A percentile compares a stretch with the other conserved stretches of the same genome.
Evolutionary conservation across 371 early-diverging fungal species (phyloP).

Genomic region (Lichtheimia ornata): DNA sequence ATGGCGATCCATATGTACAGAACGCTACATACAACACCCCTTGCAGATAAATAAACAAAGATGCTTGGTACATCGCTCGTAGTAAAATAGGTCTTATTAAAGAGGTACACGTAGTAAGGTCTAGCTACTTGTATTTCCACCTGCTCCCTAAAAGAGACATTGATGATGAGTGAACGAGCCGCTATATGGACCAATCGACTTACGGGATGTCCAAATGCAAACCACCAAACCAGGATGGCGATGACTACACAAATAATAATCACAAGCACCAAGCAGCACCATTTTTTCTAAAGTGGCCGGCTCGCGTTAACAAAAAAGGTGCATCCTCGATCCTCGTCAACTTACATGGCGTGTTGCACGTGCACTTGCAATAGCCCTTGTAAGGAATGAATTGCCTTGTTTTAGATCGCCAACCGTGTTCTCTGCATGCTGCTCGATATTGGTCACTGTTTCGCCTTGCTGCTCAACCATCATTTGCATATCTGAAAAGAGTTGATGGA

Average conservation of each 20-base stretch:
- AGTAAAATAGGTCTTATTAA: too few species aligned
- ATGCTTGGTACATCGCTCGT: too few species aligned
- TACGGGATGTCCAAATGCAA: constrained; percentile 30
- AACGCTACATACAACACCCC: too few species aligned
- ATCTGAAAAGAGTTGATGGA: constrained; percentile 47
- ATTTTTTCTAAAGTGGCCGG: constrained; percentile 44
- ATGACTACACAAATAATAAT: constrained; percentile 44
- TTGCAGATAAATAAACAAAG: too few species aligned
- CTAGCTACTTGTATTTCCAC: constrained; percentile 1
- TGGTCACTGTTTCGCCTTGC: constrained; percentile 72
- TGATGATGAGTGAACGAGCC: neutral
- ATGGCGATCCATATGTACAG: too few species aligned
- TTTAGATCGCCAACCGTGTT: constrained; percentile 65
- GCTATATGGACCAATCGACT: neutral
- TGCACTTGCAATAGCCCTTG: constrained; percentile 67
- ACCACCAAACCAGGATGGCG: constrained; percentile 44
- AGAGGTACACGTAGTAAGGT: too few species aligned
- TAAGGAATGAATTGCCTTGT: constrained; percentile 63
- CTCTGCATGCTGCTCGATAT: constrained; percentile 65
- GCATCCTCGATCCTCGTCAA: neutral
- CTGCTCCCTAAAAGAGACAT: constrained; percentile 14
- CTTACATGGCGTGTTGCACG: constrained; percentile 66
- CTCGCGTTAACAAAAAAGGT: neutral
- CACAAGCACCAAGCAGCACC: constrained; percentile 49
- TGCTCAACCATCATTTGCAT: constrained; percentile 79